Evolutionary conservation across 2,329 filamentous ascomycete genomes (phyloP), one percentile per base, ranked within the genome.

Genomic region (Pseudocercospora musae): DNA sequence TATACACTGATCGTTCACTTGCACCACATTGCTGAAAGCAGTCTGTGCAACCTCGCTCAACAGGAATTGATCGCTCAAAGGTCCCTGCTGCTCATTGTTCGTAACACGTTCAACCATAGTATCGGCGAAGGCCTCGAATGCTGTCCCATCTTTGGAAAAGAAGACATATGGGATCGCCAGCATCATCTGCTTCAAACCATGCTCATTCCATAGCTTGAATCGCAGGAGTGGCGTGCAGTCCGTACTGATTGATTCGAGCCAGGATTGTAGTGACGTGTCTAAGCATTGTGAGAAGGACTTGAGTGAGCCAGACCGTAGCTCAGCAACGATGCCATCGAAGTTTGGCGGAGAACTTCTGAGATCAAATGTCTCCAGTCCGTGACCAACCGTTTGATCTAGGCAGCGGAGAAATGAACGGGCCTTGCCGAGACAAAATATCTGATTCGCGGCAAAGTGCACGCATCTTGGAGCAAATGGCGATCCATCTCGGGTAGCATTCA

Each of bases 391-490:
- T 46, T 62, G 57, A 59, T 87, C 85, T 10, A 96, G 80, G 53
- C 89, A 85, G 63, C 88, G 88, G n/a, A 97, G 78, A 49, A 97
- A 89, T 0, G 95, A 86, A 59, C 95, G 88, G 69, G 89, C 96
- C 76, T 97, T 97, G 0, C 94, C 94, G 1, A 91, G 88, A 0
- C 88, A 92, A 70, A 96, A 94, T 40, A 97, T 91, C 65, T 87
- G 89, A 23, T 80, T 78, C 0, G 86, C 86, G 1, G 88, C 85
- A 2, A 88, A 83, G 42, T 87, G 85, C 4, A 97, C 81, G 67
- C 96, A 97, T 2, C 78, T 82, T 0, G 94, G 93, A 0, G 89
- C 87, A 69, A 89, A 86, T 0, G 92, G 75, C 1, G 78, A 77
- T 15, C 87, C 86, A 46, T 86, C 80, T 2, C 82, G 75, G 0